Percentiles rank a stretch among this genome's conserved stretches.
Evolutionary conservation across 768 basidiomycete species (phyloP).

Genomic region (Clitopilus hobsonii): DNA sequence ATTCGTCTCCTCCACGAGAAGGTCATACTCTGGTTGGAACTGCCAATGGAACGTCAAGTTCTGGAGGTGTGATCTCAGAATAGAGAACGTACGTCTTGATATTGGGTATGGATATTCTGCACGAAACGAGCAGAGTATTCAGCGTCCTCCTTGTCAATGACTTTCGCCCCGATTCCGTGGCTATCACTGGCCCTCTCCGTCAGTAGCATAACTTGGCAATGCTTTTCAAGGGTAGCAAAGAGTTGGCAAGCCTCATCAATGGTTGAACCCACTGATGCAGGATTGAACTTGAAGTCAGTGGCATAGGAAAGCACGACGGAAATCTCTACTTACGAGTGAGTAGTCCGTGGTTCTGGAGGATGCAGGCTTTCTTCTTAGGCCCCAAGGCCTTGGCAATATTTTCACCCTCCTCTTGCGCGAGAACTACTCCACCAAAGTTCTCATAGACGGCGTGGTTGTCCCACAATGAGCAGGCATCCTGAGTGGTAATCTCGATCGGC

Average conservation of each 20-base stretch:
- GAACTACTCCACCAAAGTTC: slow-evolving; percentile 44
- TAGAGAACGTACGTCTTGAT: not conserved
- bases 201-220: slow-evolving; percentile 43
- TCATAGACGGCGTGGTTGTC: slow-evolving; percentile 38
- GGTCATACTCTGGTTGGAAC: slow-evolving; percentile 23
- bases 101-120: slow-evolving; percentile 14
- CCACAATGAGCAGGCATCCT: slow-evolving; percentile 41
- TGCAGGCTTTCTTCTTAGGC: slow-evolving; percentile 33
- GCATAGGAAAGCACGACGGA: not conserved
- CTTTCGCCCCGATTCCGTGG: slow-evolving; percentile 11
- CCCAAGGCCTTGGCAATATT: slow-evolving; percentile 40
- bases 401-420: slow-evolving; percentile 38
- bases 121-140: slow-evolving; percentile 18
- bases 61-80: not conserved
- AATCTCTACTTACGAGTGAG: slow-evolving; percentile 16
- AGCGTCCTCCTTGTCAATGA: slow-evolving; percentile 20
- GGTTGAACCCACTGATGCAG: slow-evolving; percentile 28
- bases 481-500: slow-evolving; percentile 36
- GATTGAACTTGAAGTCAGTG: not conserved
- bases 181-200: slow-evolving; percentile 34
- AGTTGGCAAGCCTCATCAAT: slow-evolving; percentile 40
- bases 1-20: slow-evolving; percentile 21
- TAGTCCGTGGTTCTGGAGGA: slow-evolving; percentile 40
- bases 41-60: slow-evolving; percentile 1
- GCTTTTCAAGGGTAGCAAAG: slow-evolving; percentile 37